Evolutionary conservation across 2,329 filamentous ascomycete genomes (phyloP).

Genomic region (Colletotrichum truncatum): DNA sequence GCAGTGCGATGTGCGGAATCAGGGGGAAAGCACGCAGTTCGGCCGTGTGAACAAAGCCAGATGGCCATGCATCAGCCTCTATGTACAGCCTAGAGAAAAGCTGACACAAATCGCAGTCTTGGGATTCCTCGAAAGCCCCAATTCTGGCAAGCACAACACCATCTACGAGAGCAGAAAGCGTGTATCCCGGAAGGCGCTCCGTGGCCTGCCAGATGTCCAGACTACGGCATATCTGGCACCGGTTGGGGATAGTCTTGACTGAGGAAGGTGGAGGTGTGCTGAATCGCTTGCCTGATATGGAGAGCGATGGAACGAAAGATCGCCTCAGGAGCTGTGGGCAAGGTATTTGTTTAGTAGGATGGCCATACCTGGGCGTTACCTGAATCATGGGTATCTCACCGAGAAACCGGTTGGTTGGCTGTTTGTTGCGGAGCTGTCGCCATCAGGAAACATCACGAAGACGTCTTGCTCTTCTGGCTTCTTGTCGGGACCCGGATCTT

Average conservation of each 20-base stretch:
- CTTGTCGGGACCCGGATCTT: neutral
- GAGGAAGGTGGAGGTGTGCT: neutral
- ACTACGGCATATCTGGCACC: constrained; percentile 1
- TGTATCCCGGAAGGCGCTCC: constrained; percentile 9
- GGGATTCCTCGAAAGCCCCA: neutral
- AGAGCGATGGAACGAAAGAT: constrained; percentile 5
- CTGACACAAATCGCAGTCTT: constrained; percentile 9
- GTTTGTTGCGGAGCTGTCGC: neutral
- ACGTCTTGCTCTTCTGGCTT: neutral
- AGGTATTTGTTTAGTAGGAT: neutral
- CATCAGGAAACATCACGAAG: neutral
- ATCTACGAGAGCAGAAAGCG: constrained; percentile 4
- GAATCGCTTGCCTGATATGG: neutral
- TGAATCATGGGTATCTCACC: neutral
- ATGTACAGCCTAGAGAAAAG: neutral
- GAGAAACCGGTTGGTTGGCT: neutral
- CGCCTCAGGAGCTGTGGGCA: constrained; percentile 2
- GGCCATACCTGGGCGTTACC: neutral
- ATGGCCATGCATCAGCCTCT: neutral
- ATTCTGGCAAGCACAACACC: neutral
- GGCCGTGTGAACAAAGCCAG: constrained; percentile 6
- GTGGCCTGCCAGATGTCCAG: constrained; percentile 11
- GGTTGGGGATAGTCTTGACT: constrained; percentile 2
- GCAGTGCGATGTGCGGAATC: neutral
- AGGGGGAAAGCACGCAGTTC: constrained; percentile 9